Base-by-base conservation (phyloP, 2,329 filamentous ascomycete species). In the Paecilomyces variotii region DNA sequence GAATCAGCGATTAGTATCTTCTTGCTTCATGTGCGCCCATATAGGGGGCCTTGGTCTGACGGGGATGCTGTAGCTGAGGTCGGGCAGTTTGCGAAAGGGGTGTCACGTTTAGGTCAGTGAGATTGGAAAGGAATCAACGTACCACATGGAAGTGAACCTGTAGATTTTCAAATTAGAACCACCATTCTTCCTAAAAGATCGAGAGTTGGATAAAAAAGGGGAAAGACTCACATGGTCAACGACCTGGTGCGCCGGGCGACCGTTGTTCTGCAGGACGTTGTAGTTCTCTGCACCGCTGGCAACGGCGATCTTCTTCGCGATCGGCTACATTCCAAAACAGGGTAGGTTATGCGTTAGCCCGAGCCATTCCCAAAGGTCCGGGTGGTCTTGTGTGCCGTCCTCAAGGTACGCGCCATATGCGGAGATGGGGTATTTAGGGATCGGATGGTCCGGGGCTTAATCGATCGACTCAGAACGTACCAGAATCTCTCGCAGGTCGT, bases 211-310 rank as follows among this genome's bases (percentile, higher is more conserved):
- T 66, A 63, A 12, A 26, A 49, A 10, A 35, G 24, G 28, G 52
- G 49, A 49, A 19, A 25, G 55, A 78, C 85, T 78, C 78, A 94
- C 93, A 78, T 99, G 94, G 65, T 91, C 88, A 62, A 99, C 93
- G 63, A 88, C 81, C 78, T 97, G 94, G 75, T 99, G 94, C 19
- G 94, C 94, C 68, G 93, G 84, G 25, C 84, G 81, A 56, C 94
- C 94, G 70, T 99, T 99, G 79, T 99, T 99, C 79, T 99, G 94
- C 60, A 99, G 79, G 54, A 99, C 84, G 71, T 99, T 99, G 81
- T 91, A 99, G 74, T 97, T 84, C 56, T 80, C 79, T 3, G 88
- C 87, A 39, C 90, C 90, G 3, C 84, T 86, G 28, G 91, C 93
- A 24, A 80, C 76, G 54, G 88, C 91, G 54, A 99, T 84, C 75